Conservation (phyloP, 2,329 filamentous ascomycete genomes). For the Tolypocladium ophioglossoides region DNA sequence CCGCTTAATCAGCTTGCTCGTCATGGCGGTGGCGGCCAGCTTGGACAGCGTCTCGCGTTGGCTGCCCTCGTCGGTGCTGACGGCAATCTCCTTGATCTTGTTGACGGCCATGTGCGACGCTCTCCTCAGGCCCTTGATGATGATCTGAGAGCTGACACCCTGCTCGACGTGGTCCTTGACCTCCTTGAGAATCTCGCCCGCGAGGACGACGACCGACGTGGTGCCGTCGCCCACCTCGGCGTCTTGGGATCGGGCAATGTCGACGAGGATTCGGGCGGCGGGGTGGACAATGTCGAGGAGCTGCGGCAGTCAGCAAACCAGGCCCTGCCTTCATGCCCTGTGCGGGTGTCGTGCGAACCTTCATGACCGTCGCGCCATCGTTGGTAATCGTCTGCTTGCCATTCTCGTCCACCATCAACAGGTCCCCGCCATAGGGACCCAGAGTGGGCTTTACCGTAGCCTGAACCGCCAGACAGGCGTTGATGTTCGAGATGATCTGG, state of each 20-base stretch:
- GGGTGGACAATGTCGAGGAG: conserved; percentile 98
- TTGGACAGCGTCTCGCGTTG: conserved; percentile 81
- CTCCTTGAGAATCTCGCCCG: conserved; percentile 97
- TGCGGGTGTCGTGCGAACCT: conserved; percentile 42
- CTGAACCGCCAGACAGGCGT: conserved; percentile 93
- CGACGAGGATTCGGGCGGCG: conserved; percentile 90
- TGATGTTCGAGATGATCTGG: conserved; percentile 96
- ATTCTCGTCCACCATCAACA: conserved; percentile 92
- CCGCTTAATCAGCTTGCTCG: conserved; percentile 96
- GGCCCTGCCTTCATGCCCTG: neutral
- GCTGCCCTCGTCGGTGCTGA: conserved; percentile 72
- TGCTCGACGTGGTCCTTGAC: conserved; percentile 93
- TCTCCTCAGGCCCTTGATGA: conserved; percentile 90
- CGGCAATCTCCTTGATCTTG: conserved; percentile 96
- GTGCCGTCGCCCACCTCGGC: conserved; percentile 98
- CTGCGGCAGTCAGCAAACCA: conserved; percentile 30
- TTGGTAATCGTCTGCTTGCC: conserved; percentile 97
- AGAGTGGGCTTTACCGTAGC: conserved; percentile 91
- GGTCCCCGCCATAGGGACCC: conserved; percentile 91
- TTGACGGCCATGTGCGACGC: conserved; percentile 88
- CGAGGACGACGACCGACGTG: conserved; percentile 91
- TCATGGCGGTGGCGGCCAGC: conserved; percentile 94
- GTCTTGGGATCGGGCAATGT: conserved; percentile 97
- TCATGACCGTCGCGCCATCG: conserved; percentile 98
- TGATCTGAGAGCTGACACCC: conserved; percentile 92